phyloP scores from a whole-genome alignment of 164 flowering plant species.

The Liriodendron chinense region DNA sequence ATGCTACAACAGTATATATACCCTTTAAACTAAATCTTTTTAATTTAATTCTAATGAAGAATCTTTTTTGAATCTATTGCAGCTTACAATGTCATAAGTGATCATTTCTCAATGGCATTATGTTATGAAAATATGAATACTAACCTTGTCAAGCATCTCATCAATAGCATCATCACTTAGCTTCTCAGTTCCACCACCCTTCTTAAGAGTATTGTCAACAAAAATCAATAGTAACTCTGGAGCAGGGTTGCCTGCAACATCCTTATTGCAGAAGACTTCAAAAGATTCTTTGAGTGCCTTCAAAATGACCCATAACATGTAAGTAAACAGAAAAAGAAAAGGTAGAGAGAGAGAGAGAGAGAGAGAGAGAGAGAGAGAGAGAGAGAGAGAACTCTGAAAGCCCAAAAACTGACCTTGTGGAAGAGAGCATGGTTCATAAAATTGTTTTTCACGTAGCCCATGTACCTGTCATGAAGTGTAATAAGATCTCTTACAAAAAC shows the following conservation, averaged over 20 bases:
- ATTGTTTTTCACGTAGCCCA: slow-evolving; percentile 62
- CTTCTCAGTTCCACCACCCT: slow-evolving; percentile 1
- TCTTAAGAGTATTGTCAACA: neutral
- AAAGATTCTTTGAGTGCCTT: slow-evolving; percentile 84
- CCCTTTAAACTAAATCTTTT: neutral
- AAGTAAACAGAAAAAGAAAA: neutral
- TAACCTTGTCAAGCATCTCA: slow-evolving; percentile 1
- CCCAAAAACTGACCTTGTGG: slow-evolving; percentile 57
- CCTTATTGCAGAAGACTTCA: slow-evolving; percentile 77
- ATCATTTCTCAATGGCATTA: too few relatives aligned
- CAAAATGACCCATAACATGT: neutral
- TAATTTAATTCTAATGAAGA: too few relatives aligned
- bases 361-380: slow-evolving; percentile 2
- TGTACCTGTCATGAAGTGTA: slow-evolving; percentile 71
- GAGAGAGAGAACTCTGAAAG: neutral
- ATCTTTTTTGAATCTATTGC: too few relatives aligned
- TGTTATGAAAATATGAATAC: too few relatives aligned
- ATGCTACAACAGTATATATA: neutral
- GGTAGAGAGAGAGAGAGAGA: neutral
- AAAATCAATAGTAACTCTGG: neutral
- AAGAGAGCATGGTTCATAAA: slow-evolving; percentile 69
- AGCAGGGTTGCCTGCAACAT: slow-evolving; percentile 60
- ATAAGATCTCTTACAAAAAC: slow-evolving; percentile 71
- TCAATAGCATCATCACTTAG: neutral
- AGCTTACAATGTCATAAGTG: too few relatives aligned